Evolutionary conservation across 176 grass and related monocot genomes (phyloP), one percentile per base, ranked within the genome.

Genomic region (Cymbopogon citratus): DNA sequence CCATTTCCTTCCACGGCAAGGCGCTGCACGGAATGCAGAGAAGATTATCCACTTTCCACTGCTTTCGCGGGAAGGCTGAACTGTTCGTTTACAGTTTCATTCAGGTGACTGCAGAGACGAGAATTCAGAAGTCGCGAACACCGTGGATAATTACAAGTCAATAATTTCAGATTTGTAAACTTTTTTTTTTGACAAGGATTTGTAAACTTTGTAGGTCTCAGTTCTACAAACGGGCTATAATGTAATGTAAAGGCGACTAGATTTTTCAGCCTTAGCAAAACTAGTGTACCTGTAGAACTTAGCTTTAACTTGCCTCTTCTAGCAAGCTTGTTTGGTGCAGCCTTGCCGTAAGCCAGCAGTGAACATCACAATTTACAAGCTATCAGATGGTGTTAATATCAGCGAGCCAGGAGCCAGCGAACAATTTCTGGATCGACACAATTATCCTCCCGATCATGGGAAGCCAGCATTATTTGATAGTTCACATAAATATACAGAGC

Each of bases 1-100:
- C 83, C 87, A 89, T 85, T 7, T 23, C 60, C 6, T 19, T 63
- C 31, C 41, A 29, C 36, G 21, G 70, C 54, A 11, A 48, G 48
- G 57, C 57, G 23, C 59, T 5, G 9, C 59, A 26, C 23, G 11
- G 57, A 24, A 12, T 61, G 52, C 52, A 23, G 52, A 57, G 21
- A 59, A 59, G n/a, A 24, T 56, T n/a, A 57, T 57, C 52, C 19
- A 23, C 21, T 59, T 59, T 12, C 56, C n/a, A 59, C 56, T 59
- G 52, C 52, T 56, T n/a, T 23, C 8, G 52, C 52, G 21, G 7
- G 21, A 56, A 14, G 7, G 48, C 51, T 18, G 6, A 54, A 52
- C 49, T 21, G 16, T 52, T 52, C 16, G 18, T n/a, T 51, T 52
- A 18, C 46, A 1, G 2, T 49, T 49, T 49, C 5, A 18, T 56